Percentiles rank a stretch among this genome's conserved stretches.
phyloP scores from a whole-genome alignment of 1,284 basidiomycete species.

The Amylostereum chailletii region DNA sequence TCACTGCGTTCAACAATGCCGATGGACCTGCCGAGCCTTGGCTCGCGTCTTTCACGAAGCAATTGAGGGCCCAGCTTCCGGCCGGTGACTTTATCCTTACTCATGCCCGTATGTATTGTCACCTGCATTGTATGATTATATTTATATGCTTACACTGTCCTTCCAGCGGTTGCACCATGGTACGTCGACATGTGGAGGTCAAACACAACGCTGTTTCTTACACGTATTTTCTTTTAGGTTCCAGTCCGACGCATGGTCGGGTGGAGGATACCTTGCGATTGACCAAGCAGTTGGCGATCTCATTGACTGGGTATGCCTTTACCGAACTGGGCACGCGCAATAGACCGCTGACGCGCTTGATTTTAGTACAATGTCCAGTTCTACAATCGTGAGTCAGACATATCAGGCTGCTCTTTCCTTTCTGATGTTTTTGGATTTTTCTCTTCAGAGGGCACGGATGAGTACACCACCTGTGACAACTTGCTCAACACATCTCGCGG shows the following conservation, averaged over 20 bases:
- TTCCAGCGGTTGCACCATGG: background rate
- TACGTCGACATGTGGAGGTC: background rate
- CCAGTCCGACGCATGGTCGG: constrained; percentile 36
- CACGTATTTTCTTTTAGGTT: constrained; percentile 37
- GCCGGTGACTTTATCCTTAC: constrained; percentile 26
- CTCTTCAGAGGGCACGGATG: constrained; percentile 25
- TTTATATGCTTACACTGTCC: background rate
- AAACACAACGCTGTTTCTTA: constrained; percentile 34
- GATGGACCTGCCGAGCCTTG: constrained; percentile 30
- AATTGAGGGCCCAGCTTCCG: constrained; percentile 25
- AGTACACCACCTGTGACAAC: constrained; percentile 48
- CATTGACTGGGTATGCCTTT: constrained; percentile 26
- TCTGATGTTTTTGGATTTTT: constrained; percentile 27
- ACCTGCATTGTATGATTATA: background rate
- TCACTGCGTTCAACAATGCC: constrained; percentile 33
- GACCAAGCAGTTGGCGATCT: constrained; percentile 42
- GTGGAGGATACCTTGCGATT: constrained; percentile 53
- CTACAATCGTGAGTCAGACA: constrained; percentile 47
- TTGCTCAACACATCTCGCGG: constrained; percentile 45
- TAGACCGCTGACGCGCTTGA: background rate
- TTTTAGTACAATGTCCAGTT: constrained; percentile 45
- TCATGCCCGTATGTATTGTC: constrained; percentile 25
- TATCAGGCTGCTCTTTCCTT: background rate
- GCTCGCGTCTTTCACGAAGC: constrained; percentile 34
- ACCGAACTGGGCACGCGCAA: background rate